These are phyloP conservation scores for Pichia sp. DNA, from an alignment of 1,139 yeast genomes.

Conservation along the genomic window DNA sequence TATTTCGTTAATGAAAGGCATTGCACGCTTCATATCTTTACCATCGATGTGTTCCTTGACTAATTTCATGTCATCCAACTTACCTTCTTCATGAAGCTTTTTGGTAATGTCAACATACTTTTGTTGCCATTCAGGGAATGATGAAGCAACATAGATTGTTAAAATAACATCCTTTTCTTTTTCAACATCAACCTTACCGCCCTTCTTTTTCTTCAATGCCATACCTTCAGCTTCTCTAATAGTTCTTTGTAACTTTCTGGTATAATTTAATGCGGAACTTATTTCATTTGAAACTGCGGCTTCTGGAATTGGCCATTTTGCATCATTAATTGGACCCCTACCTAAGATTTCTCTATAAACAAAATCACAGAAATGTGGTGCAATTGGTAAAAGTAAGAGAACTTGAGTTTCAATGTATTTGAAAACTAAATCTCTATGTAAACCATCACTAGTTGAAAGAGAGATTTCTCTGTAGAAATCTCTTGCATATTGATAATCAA, in stretches of 20 bases:
- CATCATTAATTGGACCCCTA: conserved; percentile 55
- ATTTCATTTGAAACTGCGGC: conserved; percentile 57
- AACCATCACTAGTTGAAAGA: conserved; percentile 40
- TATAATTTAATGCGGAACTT: conserved; percentile 67
- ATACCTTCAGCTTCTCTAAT: conserved; percentile 91
- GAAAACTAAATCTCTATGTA: conserved; percentile 79
- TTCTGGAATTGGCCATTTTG: conserved; percentile 69
- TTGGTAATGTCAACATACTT: conserved; percentile 78
- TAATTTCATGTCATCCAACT: conserved; percentile 53
- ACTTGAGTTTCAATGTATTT: conserved; percentile 83
- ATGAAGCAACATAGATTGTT: conserved; percentile 62
- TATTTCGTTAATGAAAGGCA: conserved; percentile 89
- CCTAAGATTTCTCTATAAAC: conserved; percentile 78
- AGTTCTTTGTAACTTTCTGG: conserved; percentile 69
- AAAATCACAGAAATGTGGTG: conserved; percentile 94
- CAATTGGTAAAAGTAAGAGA: conserved; percentile 79
- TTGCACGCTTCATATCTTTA: conserved; percentile 87
- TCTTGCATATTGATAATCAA: conserved; percentile 90
- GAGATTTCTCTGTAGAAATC: conserved; percentile 88
- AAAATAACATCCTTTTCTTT: conserved; percentile 64
- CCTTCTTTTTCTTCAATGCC: conserved; percentile 86
- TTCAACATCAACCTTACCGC: conserved; percentile 70
- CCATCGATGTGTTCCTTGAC: conserved; percentile 56
- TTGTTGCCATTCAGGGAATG: conserved; percentile 97
- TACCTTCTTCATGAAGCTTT: conserved; percentile 60